phyloP scores from a whole-genome alignment of 768 basidiomycete genomes.

The Vararia minispora region DNA sequence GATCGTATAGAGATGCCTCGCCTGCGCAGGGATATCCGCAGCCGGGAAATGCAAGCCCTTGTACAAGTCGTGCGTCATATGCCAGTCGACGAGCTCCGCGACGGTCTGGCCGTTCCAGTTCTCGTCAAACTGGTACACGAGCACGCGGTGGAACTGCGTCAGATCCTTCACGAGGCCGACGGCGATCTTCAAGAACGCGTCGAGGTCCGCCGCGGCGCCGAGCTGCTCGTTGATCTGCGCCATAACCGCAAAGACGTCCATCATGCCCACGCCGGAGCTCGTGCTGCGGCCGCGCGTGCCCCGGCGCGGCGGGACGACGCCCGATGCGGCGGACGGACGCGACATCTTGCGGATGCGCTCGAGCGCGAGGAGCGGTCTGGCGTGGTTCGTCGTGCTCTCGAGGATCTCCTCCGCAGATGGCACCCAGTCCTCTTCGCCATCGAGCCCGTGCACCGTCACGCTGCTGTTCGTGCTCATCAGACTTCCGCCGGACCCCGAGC shows the following conservation, averaged over 20 bases:
- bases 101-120: slow-evolving; percentile 71
- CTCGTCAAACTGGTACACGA: slow-evolving; percentile 79
- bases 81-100: slow-evolving; percentile 74
- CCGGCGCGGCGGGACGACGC: slow-evolving; percentile 2
- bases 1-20: slow-evolving; percentile 12
- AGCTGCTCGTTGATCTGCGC: slow-evolving; percentile 77
- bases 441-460: slow-evolving; percentile 8
- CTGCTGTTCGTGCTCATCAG: no score
- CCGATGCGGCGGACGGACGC: slow-evolving; percentile 2
- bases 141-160: slow-evolving; percentile 70
- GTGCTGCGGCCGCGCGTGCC: slow-evolving; percentile 14
- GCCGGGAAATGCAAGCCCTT: slow-evolving; percentile 65
- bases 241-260: slow-evolving; percentile 74
- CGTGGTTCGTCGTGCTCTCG: slow-evolving; percentile 59
- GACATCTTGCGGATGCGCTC: slow-evolving; percentile 51
- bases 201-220: slow-evolving; percentile 50
- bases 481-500: no score
- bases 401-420: slow-evolving; percentile 48
- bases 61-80: slow-evolving; percentile 59
- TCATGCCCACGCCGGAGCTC: slow-evolving; percentile 38
- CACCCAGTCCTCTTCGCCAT: slow-evolving; percentile 26
- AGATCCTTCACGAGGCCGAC: slow-evolving; percentile 70
- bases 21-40: slow-evolving; percentile 45
- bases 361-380: slow-evolving; percentile 59
- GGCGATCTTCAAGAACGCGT: slow-evolving; percentile 59